Percentiles rank a stretch among this genome's conserved stretches.
Evolutionary conservation across 306 rosid species (phyloP).

Genomic region (Canavalia ensiformis): DNA sequence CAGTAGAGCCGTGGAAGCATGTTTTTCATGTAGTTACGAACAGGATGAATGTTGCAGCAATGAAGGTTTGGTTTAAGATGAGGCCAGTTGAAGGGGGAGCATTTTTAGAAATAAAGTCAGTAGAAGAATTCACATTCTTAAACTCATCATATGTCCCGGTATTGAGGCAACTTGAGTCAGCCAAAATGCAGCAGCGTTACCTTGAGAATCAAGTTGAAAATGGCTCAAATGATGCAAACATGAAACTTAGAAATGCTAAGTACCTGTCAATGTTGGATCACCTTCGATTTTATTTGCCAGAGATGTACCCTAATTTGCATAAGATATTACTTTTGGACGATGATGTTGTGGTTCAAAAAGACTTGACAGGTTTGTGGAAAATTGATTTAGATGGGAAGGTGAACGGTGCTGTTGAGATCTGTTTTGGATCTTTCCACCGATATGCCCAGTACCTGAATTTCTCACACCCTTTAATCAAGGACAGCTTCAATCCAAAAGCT

Average conservation of each 20-base stretch:
- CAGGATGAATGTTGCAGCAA: constrained; percentile 97
- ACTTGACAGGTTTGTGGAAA: constrained; percentile 89
- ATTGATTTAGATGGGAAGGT: constrained; percentile 94
- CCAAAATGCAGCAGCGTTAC: constrained; percentile 64
- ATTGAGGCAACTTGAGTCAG: constrained; percentile 73
- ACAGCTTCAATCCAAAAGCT: constrained; percentile 82
- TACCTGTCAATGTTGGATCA: constrained; percentile 78
- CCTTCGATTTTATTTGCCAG: constrained; percentile 94
- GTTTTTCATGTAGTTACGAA: constrained; percentile 92
- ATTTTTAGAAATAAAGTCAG: constrained; percentile 83
- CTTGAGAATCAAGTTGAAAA: constrained; percentile 67
- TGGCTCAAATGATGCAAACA: constrained; percentile 61
- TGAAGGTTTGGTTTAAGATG: constrained; percentile 99
- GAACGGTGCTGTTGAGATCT: constrained; percentile 96
- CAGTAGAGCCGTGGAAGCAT: constrained; percentile 94
- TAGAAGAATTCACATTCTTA: constrained; percentile 85
- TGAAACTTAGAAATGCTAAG: constrained; percentile 64
- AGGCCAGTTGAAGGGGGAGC: constrained; percentile 91
- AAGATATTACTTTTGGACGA: constrained; percentile 87
- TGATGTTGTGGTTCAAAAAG: constrained; percentile 97
- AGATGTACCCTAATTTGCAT: constrained; percentile 89
- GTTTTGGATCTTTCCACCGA: constrained; percentile 97
- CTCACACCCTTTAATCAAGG: constrained; percentile 82
- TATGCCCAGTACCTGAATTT: constrained; percentile 85
- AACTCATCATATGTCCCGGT: constrained; percentile 86